These are phyloP conservation scores for Coleophoma cylindrospora DNA, from an alignment of 2,329 filamentous ascomycete species.

Conservation along the genomic window DNA sequence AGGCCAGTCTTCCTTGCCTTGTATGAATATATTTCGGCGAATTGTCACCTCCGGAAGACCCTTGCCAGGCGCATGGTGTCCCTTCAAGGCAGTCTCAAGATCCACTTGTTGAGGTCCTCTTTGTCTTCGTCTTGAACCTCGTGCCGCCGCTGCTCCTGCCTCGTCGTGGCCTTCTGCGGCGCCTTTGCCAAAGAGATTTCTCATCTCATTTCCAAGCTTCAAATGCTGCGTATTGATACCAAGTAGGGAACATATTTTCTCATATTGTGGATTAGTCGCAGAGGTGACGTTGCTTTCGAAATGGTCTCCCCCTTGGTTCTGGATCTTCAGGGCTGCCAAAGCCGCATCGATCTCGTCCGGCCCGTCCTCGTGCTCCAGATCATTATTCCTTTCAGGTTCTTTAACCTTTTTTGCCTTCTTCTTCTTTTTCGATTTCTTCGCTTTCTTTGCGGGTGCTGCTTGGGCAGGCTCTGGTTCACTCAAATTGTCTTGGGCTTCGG, in stretches of 20 bases:
- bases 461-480: conserved; percentile 27
- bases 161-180: conserved; percentile 53
- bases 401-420: conserved; percentile 35
- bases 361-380: conserved; percentile 22
- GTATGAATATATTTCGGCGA: conserved; percentile 63
- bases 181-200: conserved; percentile 61
- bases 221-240: conserved; percentile 67
- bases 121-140: conserved; percentile 34
- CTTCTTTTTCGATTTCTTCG: conserved; percentile 58
- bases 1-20: conserved; percentile 70
- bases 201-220: conserved; percentile 90
- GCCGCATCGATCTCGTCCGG: conserved; percentile 65
- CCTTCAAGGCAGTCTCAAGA: conserved; percentile 26
- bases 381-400: conserved; percentile 16
- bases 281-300: conserved; percentile 2
- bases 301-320: conserved; percentile 9
- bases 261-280: conserved; percentile 29
- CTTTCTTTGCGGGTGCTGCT: conserved; percentile 31
- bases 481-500: conserved; percentile 10
- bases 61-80: conserved; percentile 43
- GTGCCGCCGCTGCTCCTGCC: conserved; percentile 27
- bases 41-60: conserved; percentile 53
- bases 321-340: conserved; percentile 51
- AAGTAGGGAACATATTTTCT: conserved; percentile 48
- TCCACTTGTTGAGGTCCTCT: conserved; percentile 39